Percentiles rank a stretch among this genome's conserved stretches.
phyloP scores from a whole-genome alignment of 164 flowering plant species.

The Macadamia integrifolia region DNA sequence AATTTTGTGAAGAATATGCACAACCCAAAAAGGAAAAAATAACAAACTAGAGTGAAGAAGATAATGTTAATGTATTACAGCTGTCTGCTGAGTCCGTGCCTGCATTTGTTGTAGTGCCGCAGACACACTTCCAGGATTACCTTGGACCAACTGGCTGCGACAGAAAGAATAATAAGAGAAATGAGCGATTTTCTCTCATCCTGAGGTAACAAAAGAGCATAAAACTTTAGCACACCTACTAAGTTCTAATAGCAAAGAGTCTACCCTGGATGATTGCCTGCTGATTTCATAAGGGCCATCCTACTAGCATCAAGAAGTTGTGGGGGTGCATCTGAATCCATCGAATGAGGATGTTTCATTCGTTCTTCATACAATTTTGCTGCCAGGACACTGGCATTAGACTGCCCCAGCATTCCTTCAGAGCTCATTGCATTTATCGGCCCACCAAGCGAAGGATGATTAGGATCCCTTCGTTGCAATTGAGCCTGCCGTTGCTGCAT shows the following conservation, averaged over 20 bases:
- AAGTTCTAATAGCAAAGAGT: background rate
- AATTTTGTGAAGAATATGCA: background rate
- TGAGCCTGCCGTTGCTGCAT: constrained; percentile 58
- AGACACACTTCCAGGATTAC: constrained; percentile 63
- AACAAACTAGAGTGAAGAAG: background rate
- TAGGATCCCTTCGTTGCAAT: constrained; percentile 51
- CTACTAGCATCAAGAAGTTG: constrained; percentile 69
- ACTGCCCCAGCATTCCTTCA: constrained; percentile 56
- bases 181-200: background rate
- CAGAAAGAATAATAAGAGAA: constrained; percentile 25
- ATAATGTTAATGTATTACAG: constrained; percentile 39
- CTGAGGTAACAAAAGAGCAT: constrained; percentile 1
- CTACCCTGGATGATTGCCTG: constrained; percentile 72
- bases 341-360: constrained; percentile 55
- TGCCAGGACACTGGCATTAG: constrained; percentile 55
- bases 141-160: constrained; percentile 76
- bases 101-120: constrained; percentile 82
- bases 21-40: background rate
- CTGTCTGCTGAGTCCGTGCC: constrained; percentile 47
- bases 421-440: constrained; percentile 42
- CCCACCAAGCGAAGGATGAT: constrained; percentile 49
- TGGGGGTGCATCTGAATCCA: constrained; percentile 59
- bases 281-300: constrained; percentile 75
- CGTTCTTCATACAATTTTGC: constrained; percentile 65
- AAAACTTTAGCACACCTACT: background rate